These are phyloP conservation scores for Tolypocladium tropicale DNA, from an alignment of 2,329 filamentous ascomycete species.

Conservation along the genomic window DNA sequence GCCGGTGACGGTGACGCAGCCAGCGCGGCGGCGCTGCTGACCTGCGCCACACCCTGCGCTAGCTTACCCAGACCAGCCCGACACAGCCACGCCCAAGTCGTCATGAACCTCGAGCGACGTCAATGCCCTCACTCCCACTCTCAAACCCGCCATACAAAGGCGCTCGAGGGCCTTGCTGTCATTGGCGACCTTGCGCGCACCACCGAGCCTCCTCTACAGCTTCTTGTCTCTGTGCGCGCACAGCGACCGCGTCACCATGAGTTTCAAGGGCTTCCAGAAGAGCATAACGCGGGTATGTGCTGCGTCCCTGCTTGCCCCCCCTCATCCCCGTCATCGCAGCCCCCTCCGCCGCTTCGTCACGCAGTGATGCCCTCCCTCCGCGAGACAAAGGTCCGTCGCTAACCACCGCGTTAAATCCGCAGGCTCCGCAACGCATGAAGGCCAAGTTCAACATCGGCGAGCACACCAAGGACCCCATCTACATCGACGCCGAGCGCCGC, in stretches of 20 bases:
- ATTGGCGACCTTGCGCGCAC: not conserved
- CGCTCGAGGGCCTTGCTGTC: not conserved
- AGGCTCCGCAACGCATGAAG: slow-evolving; percentile 88
- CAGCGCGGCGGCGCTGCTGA: not conserved
- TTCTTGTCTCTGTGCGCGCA: not conserved
- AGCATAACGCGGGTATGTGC: slow-evolving; percentile 67
- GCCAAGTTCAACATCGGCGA: slow-evolving; percentile 92
- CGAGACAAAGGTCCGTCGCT: not conserved
- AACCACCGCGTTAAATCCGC: not conserved
- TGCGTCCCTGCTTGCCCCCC: slow-evolving; percentile 30
- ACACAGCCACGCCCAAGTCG: slow-evolving; percentile 9
- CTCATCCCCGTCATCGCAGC: slow-evolving; percentile 14
- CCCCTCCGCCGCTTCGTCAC: not conserved
- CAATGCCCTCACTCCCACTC: not conserved
- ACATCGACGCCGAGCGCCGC: slow-evolving; percentile 85
- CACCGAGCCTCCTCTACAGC: not conserved
- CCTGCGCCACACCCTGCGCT: not conserved
- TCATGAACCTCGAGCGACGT: not conserved
- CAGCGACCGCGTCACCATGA: slow-evolving; percentile 49
- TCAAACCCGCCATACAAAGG: not conserved
- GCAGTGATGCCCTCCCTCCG: not conserved
- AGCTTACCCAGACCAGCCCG: too few relatives aligned
- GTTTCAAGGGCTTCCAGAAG: slow-evolving; percentile 94
- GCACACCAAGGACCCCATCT: slow-evolving; percentile 88
- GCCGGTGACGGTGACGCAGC: not conserved